A percentile compares a stretch with the other conserved stretches of the same genome.
Evolutionary conservation across 2,329 filamentous ascomycete genomes (phyloP).

Genomic region (Neonectria magnoliae): DNA sequence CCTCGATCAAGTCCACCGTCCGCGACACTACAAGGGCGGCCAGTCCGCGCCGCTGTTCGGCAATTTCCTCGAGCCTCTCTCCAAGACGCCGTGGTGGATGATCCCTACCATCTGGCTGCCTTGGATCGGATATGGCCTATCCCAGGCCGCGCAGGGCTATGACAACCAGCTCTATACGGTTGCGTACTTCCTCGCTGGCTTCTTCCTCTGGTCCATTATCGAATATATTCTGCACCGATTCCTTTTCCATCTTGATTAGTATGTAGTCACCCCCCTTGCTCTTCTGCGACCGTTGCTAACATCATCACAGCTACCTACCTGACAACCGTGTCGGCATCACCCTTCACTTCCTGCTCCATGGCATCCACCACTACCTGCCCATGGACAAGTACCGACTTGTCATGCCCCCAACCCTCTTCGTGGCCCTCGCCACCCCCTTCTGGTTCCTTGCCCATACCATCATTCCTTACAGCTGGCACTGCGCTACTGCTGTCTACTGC

Average conservation of each 20-base stretch:
- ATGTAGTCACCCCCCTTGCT: slow-evolving; percentile 52
- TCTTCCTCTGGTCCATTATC: slow-evolving; percentile 86
- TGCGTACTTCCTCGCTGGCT: slow-evolving; percentile 74
- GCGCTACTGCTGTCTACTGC: slow-evolving; percentile 80
- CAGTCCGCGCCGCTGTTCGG: slow-evolving; percentile 93
- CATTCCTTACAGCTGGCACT: slow-evolving; percentile 87
- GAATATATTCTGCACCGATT: slow-evolving; percentile 92
- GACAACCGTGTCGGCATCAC: slow-evolving; percentile 91
- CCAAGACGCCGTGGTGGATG: slow-evolving; percentile 93
- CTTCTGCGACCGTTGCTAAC: slow-evolving; percentile 42
- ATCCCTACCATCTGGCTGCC: slow-evolving; percentile 88
- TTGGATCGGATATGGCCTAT: slow-evolving; percentile 77
- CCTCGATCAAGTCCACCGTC: slow-evolving; percentile 93
- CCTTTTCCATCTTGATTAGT: slow-evolving; percentile 94
- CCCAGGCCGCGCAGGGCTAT: slow-evolving; percentile 71
- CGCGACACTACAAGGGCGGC: slow-evolving; percentile 94
- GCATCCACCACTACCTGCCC: slow-evolving; percentile 98
- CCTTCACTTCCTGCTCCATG: slow-evolving; percentile 91
- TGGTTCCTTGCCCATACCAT: slow-evolving; percentile 88
- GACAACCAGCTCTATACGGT: slow-evolving; percentile 57
- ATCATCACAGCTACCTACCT: slow-evolving; percentile 75
- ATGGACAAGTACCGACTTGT: slow-evolving; percentile 98
- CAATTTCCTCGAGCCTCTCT: slow-evolving; percentile 98
- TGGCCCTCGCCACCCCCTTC: slow-evolving; percentile 86
- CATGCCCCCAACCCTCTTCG: slow-evolving; percentile 92